Conservation (phyloP, 2,329 filamentous ascomycete species). For the Fusarium equiseti region DNA sequence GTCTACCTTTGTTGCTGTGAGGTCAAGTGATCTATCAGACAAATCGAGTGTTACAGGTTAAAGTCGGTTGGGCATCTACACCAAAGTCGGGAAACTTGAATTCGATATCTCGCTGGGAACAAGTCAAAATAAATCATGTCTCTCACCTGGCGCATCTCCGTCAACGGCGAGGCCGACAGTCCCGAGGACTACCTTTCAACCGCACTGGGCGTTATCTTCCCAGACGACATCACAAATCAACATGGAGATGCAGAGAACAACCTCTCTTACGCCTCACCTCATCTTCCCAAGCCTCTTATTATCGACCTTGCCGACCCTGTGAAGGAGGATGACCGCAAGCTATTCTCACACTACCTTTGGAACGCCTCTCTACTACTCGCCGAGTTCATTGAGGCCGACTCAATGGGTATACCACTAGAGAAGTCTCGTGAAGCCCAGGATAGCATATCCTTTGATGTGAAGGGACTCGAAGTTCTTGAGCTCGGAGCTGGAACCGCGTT, state of each 20-base stretch:
- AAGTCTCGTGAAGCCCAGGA: slow-evolving; percentile 22
- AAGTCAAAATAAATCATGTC: slow-evolving; percentile 55
- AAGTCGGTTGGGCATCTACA: slow-evolving; percentile 15
- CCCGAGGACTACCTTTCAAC: slow-evolving; percentile 71
- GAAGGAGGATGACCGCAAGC: slow-evolving; percentile 64
- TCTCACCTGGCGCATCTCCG: slow-evolving; percentile 54
- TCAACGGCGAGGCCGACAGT: slow-evolving; percentile 46
- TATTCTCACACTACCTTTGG: slow-evolving; percentile 82
- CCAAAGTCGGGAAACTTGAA: not conserved
- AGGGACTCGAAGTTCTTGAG: slow-evolving; percentile 68
- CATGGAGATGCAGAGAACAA: slow-evolving; percentile 72
- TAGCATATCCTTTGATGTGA: slow-evolving; percentile 58
- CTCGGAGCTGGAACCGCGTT: slow-evolving; percentile 74
- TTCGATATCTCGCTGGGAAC: not conserved
- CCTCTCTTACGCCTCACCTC: slow-evolving; percentile 69
- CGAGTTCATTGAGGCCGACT: slow-evolving; percentile 66
- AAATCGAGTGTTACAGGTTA: not conserved
- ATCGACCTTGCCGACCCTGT: slow-evolving; percentile 62
- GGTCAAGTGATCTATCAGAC: slow-evolving; percentile 14
- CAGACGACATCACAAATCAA: slow-evolving; percentile 74
- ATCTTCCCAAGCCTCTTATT: slow-evolving; percentile 59
- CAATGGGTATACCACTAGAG: slow-evolving; percentile 48
- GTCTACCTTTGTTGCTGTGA: not conserved
- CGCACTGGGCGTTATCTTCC: slow-evolving; percentile 73
- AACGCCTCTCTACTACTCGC: slow-evolving; percentile 71